These are phyloP conservation scores for Boechera stricta DNA, from an alignment of 345 rosid genomes.

Conservation along the genomic window DNA sequence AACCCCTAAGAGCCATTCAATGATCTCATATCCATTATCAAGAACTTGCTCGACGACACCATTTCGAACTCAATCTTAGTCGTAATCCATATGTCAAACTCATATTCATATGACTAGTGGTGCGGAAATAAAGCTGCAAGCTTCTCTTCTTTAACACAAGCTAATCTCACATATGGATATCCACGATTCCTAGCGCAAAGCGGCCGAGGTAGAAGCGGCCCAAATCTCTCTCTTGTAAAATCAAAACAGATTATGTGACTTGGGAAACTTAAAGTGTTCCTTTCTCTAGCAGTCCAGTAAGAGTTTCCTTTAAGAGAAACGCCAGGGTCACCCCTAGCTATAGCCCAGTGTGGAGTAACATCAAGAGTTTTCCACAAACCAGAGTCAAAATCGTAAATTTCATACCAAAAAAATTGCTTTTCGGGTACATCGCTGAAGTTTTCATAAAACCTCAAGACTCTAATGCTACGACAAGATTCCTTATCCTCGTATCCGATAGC, in stretches of 20 bases:
- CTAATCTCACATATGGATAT: background rate
- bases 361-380: too few species aligned
- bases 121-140: background rate
- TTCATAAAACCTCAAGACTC: too few species aligned
- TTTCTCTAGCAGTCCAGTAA: too few species aligned
- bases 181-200: background rate
- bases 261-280: accelerated
- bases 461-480: background rate
- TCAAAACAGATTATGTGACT: background rate
- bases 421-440: too few species aligned
- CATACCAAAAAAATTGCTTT: too few species aligned
- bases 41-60: background rate
- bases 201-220: background rate
- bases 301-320: too few species aligned
- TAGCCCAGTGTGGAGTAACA: too few species aligned
- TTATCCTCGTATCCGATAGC: background rate
- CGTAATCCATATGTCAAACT: background rate
- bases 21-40: background rate
- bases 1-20: too few species aligned
- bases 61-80: background rate
- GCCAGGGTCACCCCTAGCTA: too few species aligned
- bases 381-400: too few species aligned
- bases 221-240: background rate
- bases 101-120: background rate
- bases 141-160: background rate